Conservation (phyloP, 257 asterid species). For the Penstemon barbatus region DNA sequence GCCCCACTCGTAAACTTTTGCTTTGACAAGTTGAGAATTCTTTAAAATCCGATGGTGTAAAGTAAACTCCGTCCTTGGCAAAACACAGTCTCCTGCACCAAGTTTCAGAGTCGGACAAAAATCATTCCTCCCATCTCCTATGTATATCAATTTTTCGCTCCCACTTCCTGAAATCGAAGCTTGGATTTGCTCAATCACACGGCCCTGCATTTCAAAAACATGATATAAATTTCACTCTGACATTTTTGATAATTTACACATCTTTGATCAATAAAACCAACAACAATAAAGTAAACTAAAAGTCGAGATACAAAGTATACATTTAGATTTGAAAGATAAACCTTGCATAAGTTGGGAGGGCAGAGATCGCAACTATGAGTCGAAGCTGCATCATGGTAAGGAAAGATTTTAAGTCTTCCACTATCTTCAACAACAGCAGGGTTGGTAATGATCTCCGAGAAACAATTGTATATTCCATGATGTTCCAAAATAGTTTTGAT, state of each 20-base stretch:
- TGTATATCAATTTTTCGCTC: slow-evolving; percentile 50
- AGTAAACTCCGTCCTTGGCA: slow-evolving; percentile 68
- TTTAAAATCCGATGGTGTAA: slow-evolving; percentile 42
- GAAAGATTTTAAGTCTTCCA: slow-evolving; percentile 67
- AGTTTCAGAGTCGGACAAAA: slow-evolving; percentile 82
- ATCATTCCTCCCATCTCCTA: slow-evolving; percentile 81
- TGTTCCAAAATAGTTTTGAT: slow-evolving; percentile 70
- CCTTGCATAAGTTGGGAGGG: slow-evolving; percentile 92
- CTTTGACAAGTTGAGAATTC: slow-evolving; percentile 50
- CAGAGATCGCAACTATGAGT: slow-evolving; percentile 66
- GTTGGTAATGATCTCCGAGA: slow-evolving; percentile 73
- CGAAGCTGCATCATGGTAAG: slow-evolving; percentile 44
- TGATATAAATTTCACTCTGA: not conserved
- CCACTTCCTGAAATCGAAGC: slow-evolving; percentile 31
- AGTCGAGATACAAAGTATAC: not conserved
- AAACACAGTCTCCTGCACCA: slow-evolving; percentile 49
- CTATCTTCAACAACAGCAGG: slow-evolving; percentile 46
- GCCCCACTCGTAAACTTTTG: slow-evolving; percentile 64
- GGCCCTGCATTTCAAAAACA: slow-evolving; percentile 47
- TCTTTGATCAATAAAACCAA: slow-evolving; percentile 7
- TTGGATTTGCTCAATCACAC: slow-evolving; percentile 50
- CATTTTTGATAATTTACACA: not conserved
- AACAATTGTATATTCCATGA: slow-evolving; percentile 54
- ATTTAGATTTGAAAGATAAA: slow-evolving; percentile 22
- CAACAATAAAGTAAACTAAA: not conserved